phyloP scores from a whole-genome alignment of 306 rosid species.

The Cicer cuneatum region DNA sequence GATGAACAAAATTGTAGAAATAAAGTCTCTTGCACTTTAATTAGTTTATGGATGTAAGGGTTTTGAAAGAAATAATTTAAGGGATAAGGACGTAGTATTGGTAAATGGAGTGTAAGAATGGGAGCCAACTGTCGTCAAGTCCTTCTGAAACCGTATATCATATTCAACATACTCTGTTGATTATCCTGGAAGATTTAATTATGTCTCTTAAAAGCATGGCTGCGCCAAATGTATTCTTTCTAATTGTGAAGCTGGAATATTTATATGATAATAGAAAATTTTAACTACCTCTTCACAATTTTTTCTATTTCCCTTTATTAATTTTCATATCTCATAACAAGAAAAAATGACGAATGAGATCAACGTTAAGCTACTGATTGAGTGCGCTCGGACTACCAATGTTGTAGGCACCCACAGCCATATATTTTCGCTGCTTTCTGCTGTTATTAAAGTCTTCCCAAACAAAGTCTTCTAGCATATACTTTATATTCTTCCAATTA shows the following conservation, averaged over 20 bases:
- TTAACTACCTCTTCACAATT: slow-evolving; percentile 28
- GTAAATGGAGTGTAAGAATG: no score
- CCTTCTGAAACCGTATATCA: slow-evolving; percentile 52
- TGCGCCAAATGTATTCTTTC: slow-evolving; percentile 50
- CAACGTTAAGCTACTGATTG: slow-evolving; percentile 63
- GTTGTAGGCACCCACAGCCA: slow-evolving; percentile 75
- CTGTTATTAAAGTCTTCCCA: slow-evolving; percentile 66
- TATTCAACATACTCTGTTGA: slow-evolving; percentile 79
- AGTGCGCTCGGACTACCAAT: slow-evolving; percentile 60
- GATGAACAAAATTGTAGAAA: no score
- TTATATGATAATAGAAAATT: background rate
- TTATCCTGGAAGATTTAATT: slow-evolving; percentile 76
- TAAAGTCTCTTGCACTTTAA: no score
- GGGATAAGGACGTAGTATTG: no score
- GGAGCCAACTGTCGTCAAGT: slow-evolving; percentile 45
- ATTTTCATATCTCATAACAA: slow-evolving; percentile 51
- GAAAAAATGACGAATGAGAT: slow-evolving; percentile 51
- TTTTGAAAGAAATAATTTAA: no score
- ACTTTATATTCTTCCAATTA: slow-evolving; percentile 66
- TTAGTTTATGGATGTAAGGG: no score
- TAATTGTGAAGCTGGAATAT: slow-evolving; percentile 14
- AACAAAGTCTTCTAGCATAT: slow-evolving; percentile 65
- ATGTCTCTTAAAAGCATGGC: slow-evolving; percentile 52
- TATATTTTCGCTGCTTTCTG: slow-evolving; percentile 69
- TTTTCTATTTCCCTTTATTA: slow-evolving; percentile 13